phyloP scores from a whole-genome alignment of 805 yeast genomes.

The Teunomyces aglyptinius region DNA sequence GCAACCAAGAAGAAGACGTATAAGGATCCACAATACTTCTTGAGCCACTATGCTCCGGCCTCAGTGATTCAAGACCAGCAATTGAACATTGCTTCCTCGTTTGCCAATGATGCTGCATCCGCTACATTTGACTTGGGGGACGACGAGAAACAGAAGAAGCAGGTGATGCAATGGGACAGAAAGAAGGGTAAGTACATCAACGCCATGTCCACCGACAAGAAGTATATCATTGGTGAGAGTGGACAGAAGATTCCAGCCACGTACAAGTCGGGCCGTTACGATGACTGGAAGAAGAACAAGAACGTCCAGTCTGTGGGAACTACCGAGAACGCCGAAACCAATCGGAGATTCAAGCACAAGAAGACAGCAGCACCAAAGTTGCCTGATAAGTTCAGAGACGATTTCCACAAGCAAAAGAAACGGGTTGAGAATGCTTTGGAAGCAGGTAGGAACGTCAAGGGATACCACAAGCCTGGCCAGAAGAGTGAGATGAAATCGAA shows the following conservation, averaged over 20 bases:
- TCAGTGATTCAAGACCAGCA: constrained; percentile 80
- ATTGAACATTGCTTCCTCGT: constrained; percentile 53
- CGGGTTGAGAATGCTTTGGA: constrained; percentile 79
- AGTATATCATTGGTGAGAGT: constrained; percentile 89
- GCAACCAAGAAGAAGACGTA: constrained; percentile 45
- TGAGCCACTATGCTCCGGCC: constrained; percentile 87
- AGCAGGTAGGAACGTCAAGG: constrained; percentile 70
- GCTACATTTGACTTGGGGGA: constrained; percentile 83
- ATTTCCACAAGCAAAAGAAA: constrained; percentile 76
- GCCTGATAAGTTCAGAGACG: constrained; percentile 91
- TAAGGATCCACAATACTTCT: constrained; percentile 75
- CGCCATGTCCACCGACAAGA: constrained; percentile 74
- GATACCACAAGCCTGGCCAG: constrained; percentile 49
- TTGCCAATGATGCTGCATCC: constrained; percentile 77
- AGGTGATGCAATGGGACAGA: constrained; percentile 87
- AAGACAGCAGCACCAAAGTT: constrained; percentile 75
- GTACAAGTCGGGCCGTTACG: constrained; percentile 86
- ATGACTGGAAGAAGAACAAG: constrained; percentile 82
- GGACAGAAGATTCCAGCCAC: constrained; percentile 93
- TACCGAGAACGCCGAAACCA: constrained; percentile 37
- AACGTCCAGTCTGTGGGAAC: constrained; percentile 56
- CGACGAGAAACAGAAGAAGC: constrained; percentile 71
- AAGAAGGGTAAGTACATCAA: constrained; percentile 88
- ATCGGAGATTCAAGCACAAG: constrained; percentile 65
- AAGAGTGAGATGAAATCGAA: constrained; percentile 60